Evolutionary conservation across 2,329 filamentous ascomycete species (phyloP).

Genomic region (Penicillium sp.): DNA sequence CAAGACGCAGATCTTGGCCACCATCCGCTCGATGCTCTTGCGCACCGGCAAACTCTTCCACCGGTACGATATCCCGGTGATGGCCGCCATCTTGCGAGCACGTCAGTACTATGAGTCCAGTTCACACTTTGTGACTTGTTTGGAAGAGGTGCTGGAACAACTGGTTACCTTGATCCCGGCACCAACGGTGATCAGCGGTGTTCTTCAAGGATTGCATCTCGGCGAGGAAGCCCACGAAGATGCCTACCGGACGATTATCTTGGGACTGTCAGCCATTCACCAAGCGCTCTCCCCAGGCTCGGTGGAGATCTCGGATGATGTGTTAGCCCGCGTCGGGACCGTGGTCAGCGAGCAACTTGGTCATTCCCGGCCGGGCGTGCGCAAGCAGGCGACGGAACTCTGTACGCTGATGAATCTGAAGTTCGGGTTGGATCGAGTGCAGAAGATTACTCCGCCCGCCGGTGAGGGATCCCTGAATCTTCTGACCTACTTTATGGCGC

Average conservation of each 20-base stretch:
- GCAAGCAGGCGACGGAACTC: constrained; percentile 36
- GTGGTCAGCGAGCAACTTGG: constrained; percentile 31
- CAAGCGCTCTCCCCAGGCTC: constrained; percentile 16
- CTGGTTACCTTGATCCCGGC: constrained; percentile 27
- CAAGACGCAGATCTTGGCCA: constrained; percentile 41
- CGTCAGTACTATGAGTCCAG: constrained; percentile 36
- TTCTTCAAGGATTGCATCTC: constrained; percentile 28
- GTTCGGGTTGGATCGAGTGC: constrained; percentile 23
- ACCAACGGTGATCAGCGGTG: constrained; percentile 26
- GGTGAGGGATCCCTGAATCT: constrained; percentile 31
- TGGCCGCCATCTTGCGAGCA: constrained; percentile 35
- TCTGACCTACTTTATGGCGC: constrained; percentile 35
- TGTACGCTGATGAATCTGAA: constrained; percentile 28
- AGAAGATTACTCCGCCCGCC: constrained; percentile 28
- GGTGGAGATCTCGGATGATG: constrained; percentile 19
- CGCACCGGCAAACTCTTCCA: constrained; percentile 34
- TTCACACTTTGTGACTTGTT: constrained; percentile 37
- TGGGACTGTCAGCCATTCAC: constrained; percentile 27
- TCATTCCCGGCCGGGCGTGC: constrained; percentile 34
- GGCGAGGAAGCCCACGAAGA: constrained; percentile 29
- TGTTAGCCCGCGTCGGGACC: constrained; percentile 25
- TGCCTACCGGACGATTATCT: constrained; percentile 30
- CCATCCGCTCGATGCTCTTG: constrained; percentile 37
- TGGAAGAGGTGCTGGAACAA: constrained; percentile 37
- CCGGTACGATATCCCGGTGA: constrained; percentile 31